Percentiles rank a stretch among this genome's conserved stretches.
phyloP scores from a whole-genome alignment of 2,329 filamentous ascomycete genomes.

The Curvularia sp. region DNA sequence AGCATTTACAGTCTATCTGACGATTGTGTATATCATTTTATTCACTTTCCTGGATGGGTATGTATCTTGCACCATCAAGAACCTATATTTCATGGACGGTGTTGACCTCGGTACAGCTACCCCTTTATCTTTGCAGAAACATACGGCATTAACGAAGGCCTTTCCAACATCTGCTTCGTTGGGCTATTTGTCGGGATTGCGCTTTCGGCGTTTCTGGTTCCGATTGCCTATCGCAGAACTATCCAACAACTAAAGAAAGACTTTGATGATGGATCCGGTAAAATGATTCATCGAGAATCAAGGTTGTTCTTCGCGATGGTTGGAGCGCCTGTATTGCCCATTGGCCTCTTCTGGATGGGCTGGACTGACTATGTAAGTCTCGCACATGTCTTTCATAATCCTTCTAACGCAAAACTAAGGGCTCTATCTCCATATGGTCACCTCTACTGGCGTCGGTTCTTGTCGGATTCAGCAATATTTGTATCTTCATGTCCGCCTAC shows the following conservation, averaged over 20 bases:
- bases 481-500: conserved; percentile 58
- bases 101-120: conserved; percentile 4
- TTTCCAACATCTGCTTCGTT: conserved; percentile 58
- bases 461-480: conserved; percentile 10
- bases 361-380: conserved; percentile 57
- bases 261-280: conserved; percentile 49
- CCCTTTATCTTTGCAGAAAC: conserved; percentile 60
- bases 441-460: conserved; percentile 57
- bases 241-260: conserved; percentile 32
- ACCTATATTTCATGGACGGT: too few species aligned
- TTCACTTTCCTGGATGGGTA: conserved; percentile 64
- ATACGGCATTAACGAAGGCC: conserved; percentile 55
- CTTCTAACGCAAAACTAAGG: neutral
- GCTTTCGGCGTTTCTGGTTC: conserved; percentile 51
- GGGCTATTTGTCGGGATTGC: conserved; percentile 56
- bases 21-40: conserved; percentile 62
- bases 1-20: conserved; percentile 60
- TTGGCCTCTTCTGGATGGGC: conserved; percentile 65
- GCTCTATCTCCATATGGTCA: conserved; percentile 13
- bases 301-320: conserved; percentile 62
- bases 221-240: conserved; percentile 50
- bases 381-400: neutral
- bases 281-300: conserved; percentile 59
- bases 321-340: conserved; percentile 58
- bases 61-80: conserved; percentile 17